Evolutionary conservation across 805 yeast species (phyloP).

Genomic region (Sugiyamaella marilandica): DNA sequence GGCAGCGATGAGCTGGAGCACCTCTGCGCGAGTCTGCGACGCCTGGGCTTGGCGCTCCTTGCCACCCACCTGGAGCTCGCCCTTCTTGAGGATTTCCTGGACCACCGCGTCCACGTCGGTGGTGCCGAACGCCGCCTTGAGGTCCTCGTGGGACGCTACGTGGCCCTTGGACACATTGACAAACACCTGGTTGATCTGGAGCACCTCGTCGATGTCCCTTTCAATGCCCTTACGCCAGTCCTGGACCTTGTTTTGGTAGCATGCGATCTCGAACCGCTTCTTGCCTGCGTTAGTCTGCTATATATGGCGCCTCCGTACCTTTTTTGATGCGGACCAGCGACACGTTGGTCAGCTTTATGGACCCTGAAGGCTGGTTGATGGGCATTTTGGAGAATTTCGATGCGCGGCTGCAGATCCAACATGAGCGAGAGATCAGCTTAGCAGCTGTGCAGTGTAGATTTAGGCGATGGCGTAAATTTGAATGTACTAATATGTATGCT

Average conservation of each 20-base stretch:
- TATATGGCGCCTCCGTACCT: conserved; percentile 31
- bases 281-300: conserved; percentile 36
- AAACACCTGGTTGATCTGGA: conserved; percentile 94
- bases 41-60: conserved; percentile 80
- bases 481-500: no score
- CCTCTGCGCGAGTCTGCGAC: conserved; percentile 72
- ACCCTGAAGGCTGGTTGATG: conserved; percentile 84
- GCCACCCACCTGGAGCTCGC: conserved; percentile 92
- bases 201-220: conserved; percentile 90
- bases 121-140: conserved; percentile 66
- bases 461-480: no score
- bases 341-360: conserved; percentile 88
- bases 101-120: conserved; percentile 72
- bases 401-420: neutral
- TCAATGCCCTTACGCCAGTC: conserved; percentile 88
- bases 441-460: no score
- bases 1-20: conserved; percentile 75
- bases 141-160: conserved; percentile 83
- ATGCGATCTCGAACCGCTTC: conserved; percentile 89
- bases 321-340: conserved; percentile 87
- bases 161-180: conserved; percentile 90
- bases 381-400: neutral
- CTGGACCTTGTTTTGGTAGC: conserved; percentile 95
- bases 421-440: no score
- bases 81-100: conserved; percentile 76